Conservation (phyloP, 257 asterid genomes). For the Solanum medicagineum region DNA sequence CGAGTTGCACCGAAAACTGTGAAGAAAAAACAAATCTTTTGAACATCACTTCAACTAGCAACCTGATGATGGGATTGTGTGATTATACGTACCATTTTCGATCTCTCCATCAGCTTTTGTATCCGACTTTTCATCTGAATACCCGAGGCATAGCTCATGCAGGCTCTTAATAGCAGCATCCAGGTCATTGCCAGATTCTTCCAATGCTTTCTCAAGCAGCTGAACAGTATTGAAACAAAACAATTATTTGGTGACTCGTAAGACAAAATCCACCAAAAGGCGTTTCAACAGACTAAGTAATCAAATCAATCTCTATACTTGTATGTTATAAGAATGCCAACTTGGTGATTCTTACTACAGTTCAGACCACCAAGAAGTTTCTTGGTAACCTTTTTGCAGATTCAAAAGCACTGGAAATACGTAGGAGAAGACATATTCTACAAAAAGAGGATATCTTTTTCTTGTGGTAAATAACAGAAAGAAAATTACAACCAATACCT, state of each 20-base stretch:
- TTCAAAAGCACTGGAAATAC: not conserved
- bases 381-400: not conserved
- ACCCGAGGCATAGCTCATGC: constrained; percentile 31
- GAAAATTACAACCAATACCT: too few species aligned
- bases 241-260: not conserved
- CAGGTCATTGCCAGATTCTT: constrained; percentile 44
- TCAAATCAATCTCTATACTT: not conserved
- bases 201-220: constrained; percentile 52
- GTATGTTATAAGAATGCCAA: not conserved
- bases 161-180: constrained; percentile 42
- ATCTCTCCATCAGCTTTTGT: constrained; percentile 16
- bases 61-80: not conserved
- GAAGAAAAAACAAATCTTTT: not conserved
- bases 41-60: not conserved
- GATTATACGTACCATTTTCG: constrained; percentile 24
- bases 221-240: constrained; percentile 10
- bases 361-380: not conserved
- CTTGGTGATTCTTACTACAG: not conserved
- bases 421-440: not conserved
- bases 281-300: not conserved
- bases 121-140: constrained; percentile 13
- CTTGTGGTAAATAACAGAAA: not conserved
- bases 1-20: not conserved
- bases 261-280: not conserved
- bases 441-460: not conserved